A percentile compares a stretch with the other conserved stretches of the same genome.
phyloP scores from a whole-genome alignment of 371 early-diverging fungal genomes.

The Rhizopus delemar region DNA sequence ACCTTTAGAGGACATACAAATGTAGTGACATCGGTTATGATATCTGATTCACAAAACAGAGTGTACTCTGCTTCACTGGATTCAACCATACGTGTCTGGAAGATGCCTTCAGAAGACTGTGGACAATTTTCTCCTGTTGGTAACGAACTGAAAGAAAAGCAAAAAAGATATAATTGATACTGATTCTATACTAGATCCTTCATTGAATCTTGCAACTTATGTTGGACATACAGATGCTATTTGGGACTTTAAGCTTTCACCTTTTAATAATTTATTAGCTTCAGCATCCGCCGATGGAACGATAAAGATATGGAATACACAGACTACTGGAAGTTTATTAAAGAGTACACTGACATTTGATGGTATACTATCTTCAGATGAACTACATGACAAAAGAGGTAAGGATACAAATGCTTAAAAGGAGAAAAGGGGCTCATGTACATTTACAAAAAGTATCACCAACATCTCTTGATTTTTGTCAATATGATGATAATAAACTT shows the following conservation, averaged over 20 bases:
- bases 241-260: constrained; percentile 82
- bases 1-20: constrained; percentile 84
- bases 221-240: constrained; percentile 84
- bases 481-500: constrained; percentile 59
- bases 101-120: constrained; percentile 61
- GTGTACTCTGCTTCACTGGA: constrained; percentile 79
- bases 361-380: constrained; percentile 25
- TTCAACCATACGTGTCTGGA: constrained; percentile 74
- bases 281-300: constrained; percentile 84
- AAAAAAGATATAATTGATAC: background rate
- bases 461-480: constrained; percentile 72
- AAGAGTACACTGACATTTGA: constrained; percentile 55
- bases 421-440: background rate
- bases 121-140: constrained; percentile 60
- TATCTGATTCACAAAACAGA: constrained; percentile 60
- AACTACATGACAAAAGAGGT: constrained; percentile 10
- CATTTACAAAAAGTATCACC: constrained; percentile 46
- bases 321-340: constrained; percentile 43
- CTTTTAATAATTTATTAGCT: constrained; percentile 57
- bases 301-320: constrained; percentile 81
- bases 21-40: constrained; percentile 67
- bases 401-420: background rate
- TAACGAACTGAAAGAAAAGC: constrained; percentile 20
- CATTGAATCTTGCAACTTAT: constrained; percentile 58
- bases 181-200: constrained; percentile 44